Evolutionary conservation across 345 rosid species (phyloP).

Genomic region (Melaleuca quinquenervia): DNA sequence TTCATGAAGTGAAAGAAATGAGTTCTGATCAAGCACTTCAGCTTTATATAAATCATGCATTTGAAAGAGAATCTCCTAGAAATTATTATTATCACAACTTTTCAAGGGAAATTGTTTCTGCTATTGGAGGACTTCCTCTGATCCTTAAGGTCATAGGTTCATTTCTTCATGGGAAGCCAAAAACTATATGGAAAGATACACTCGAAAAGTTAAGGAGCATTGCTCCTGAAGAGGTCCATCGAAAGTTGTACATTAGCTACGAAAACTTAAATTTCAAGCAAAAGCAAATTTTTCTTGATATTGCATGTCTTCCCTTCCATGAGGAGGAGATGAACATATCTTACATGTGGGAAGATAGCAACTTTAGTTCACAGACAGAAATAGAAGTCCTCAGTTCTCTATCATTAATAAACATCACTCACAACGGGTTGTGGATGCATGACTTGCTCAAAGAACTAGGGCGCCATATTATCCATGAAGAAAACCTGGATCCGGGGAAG

Average conservation of each 20-base stretch:
- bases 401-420: neutral
- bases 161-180: neutral
- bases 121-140: neutral
- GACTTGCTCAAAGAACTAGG: neutral
- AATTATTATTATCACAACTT: neutral
- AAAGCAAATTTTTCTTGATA: neutral
- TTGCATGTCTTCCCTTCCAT: neutral
- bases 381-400: neutral
- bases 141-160: neutral
- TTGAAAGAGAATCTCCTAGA: neutral
- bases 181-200: neutral
- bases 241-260: neutral
- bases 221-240: rapidly evolving
- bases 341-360: neutral
- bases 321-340: neutral
- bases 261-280: neutral
- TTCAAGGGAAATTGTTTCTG: neutral
- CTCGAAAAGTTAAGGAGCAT: neutral
- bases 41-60: neutral
- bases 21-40: neutral
- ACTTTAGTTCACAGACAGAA: neutral
- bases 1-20: neutral
- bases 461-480: neutral
- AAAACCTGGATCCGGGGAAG: neutral
- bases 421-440: neutral